These are phyloP conservation scores for Trifolium subterraneum DNA, from an alignment of 306 rosid species.

Conservation along the genomic window DNA sequence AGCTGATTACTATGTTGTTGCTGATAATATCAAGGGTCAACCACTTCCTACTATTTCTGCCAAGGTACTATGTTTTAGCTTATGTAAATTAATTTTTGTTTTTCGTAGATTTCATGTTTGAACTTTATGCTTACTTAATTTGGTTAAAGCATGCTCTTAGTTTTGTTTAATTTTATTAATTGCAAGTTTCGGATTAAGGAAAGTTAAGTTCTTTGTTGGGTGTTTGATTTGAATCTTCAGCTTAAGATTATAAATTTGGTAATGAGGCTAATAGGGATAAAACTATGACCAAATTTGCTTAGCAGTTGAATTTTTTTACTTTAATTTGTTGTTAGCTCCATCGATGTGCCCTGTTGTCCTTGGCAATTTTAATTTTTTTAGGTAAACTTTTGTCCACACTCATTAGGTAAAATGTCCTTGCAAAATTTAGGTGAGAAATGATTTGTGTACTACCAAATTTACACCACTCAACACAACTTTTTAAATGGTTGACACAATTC, in stretches of 20 bases:
- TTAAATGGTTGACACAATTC: too few species aligned
- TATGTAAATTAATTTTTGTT: neutral
- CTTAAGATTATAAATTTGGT: neutral
- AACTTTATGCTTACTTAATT: slow-evolving; percentile 4
- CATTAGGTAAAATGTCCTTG: too few species aligned
- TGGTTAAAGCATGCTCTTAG: neutral
- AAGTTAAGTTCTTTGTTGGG: neutral
- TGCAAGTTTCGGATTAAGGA: neutral
- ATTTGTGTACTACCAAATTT: too few species aligned
- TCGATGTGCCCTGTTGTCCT: too few species aligned
- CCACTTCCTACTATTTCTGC: slow-evolving; percentile 51
- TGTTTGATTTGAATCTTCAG: neutral
- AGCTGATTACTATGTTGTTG: slow-evolving; percentile 62
- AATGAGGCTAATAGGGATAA: neutral
- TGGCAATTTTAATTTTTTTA: too few species aligned
- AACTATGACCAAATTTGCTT: neutral
- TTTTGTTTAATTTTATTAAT: neutral
- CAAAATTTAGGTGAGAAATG: neutral
- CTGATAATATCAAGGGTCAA: slow-evolving; percentile 39
- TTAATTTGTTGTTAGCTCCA: neutral
- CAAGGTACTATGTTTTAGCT: slow-evolving; percentile 37
- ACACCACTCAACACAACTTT: too few species aligned
- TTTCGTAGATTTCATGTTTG: neutral
- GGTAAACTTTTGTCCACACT: too few species aligned
- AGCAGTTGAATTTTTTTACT: neutral